phyloP scores from a whole-genome alignment of 2,329 filamentous ascomycete species.

The Ophiostoma tasmaniense region DNA sequence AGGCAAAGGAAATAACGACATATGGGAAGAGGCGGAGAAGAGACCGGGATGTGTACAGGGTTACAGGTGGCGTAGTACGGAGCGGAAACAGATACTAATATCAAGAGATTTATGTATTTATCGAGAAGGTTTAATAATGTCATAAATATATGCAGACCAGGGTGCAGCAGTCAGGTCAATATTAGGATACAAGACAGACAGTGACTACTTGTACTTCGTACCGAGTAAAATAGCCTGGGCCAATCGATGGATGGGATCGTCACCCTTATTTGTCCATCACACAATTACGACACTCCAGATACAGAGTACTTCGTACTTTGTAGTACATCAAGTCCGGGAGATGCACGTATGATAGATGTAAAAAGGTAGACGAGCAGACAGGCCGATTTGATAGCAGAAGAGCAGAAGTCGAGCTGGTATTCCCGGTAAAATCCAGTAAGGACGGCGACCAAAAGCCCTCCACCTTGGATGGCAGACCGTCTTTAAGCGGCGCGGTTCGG shows the following conservation, averaged over 20 bases:
- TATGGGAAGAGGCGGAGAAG: slow-evolving; percentile 5
- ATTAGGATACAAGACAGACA: neutral
- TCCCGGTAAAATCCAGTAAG: neutral
- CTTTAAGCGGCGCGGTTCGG: slow-evolving; percentile 18
- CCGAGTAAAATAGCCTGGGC: no score
- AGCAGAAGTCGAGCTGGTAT: neutral
- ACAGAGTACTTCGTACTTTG: neutral
- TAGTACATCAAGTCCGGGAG: neutral
- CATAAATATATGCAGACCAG: neutral
- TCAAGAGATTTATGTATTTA: neutral
- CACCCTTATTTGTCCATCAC: neutral
- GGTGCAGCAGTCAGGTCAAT: neutral
- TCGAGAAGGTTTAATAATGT: neutral
- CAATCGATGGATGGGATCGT: neutral
- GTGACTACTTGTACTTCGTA: no score
- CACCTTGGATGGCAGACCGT: slow-evolving; percentile 11
- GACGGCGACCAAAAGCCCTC: slow-evolving; percentile 8
- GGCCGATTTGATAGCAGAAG: neutral
- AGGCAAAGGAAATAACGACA: slow-evolving; percentile 3
- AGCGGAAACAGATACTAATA: neutral
- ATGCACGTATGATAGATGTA: neutral
- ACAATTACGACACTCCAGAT: neutral
- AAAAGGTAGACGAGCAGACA: neutral
- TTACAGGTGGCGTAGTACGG: neutral
- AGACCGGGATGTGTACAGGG: neutral